Base-by-base conservation (phyloP, 192 early-diverging fungal species). In the Entomortierella beljakovae region DNA sequence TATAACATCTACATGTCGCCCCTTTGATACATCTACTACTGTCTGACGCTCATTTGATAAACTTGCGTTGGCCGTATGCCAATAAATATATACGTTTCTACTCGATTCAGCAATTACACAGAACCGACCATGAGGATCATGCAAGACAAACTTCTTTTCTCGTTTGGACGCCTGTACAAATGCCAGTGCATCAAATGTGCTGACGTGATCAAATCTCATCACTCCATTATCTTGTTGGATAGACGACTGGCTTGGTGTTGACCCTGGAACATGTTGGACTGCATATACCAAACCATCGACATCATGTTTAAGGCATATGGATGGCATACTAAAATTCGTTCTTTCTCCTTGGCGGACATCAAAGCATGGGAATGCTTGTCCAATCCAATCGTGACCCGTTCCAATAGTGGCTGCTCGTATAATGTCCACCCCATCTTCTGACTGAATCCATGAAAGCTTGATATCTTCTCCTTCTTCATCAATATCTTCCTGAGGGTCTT, bases 151-250 rank as follows among this genome's bases (percentile, higher is more conserved):
- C 23, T 89, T 79, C 53, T 83, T 85, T 69, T 94, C 92, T 49
- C 90, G 83, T 74, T 94, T 94, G 65, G 90, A 89, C 26, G 90
- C 92, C 64, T 92, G 90, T 15, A 94, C 88, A 66, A 90, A 94
- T 6, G 88, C 88, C 49, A 94, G 71, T 5, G 92, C 92, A 15
- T 89, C 71, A 74, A 92, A 90, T 5, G 91, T 87, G 28, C 87
- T 81, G 28, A 57, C 57, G 70, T 94, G 92, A 2, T 67, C 57
- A 60, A 80, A 70, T 9, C 57, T 60, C 64, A 74, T 35, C 35
- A 83, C 64, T 0, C 61, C 66, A n/a, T 50, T 35, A 11, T 52
- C 29, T 29, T 50, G 66, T 52, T 66, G 74, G 28, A 72, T 56
- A 9, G 82, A 59, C 13, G 72, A 65, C 10, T 11, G 8, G 0